A percentile compares a stretch with the other conserved stretches of the same genome.
Conservation (phyloP, 768 basidiomycete genomes). For the Suillus discolor region DNA sequence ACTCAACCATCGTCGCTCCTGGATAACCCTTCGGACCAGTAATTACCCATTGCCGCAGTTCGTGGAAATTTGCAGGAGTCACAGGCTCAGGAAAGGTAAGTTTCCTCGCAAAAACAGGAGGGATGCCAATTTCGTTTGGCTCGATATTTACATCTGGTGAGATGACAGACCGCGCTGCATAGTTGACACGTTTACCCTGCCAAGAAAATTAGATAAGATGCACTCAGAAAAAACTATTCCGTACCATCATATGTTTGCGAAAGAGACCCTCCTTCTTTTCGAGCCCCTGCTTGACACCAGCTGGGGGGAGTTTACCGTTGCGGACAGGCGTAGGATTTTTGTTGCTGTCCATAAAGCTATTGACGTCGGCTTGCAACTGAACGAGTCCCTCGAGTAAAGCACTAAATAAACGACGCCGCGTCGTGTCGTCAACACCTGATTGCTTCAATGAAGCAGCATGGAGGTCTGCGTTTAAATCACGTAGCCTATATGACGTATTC, state of each 20-base stretch:
- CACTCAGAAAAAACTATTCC: constrained; percentile 19
- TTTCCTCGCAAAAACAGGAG: constrained; percentile 95
- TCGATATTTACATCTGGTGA: constrained; percentile 99
- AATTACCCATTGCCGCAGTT: constrained; percentile 87
- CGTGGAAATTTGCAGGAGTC: constrained; percentile 86
- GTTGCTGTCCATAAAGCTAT: constrained; percentile 95
- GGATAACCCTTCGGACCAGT: constrained; percentile 88
- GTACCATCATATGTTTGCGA: constrained; percentile 98
- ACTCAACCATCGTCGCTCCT: constrained; percentile 93
- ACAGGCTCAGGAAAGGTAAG: constrained; percentile 98
- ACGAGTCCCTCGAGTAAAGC: constrained; percentile 79
- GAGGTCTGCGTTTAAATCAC: constrained; percentile 73
- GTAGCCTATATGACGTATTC: constrained; percentile 75
- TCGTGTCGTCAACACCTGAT: constrained; percentile 49
- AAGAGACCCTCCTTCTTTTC: constrained; percentile 99
- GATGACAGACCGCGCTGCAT: constrained; percentile 99
- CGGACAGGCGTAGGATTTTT: constrained; percentile 89
- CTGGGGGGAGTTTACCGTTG: constrained; percentile 87
- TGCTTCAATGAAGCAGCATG: constrained; percentile 62
- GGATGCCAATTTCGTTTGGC: constrained; percentile 97
- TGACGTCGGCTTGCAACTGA: constrained; percentile 92
- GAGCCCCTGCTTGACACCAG: constrained; percentile 93
- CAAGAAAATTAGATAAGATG: constrained; percentile 7
- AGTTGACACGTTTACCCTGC: constrained; percentile 98
- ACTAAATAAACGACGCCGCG: constrained; percentile 60